phyloP scores from a whole-genome alignment of 2,329 filamentous ascomycete genomes.

The Anisogramma anomala region DNA sequence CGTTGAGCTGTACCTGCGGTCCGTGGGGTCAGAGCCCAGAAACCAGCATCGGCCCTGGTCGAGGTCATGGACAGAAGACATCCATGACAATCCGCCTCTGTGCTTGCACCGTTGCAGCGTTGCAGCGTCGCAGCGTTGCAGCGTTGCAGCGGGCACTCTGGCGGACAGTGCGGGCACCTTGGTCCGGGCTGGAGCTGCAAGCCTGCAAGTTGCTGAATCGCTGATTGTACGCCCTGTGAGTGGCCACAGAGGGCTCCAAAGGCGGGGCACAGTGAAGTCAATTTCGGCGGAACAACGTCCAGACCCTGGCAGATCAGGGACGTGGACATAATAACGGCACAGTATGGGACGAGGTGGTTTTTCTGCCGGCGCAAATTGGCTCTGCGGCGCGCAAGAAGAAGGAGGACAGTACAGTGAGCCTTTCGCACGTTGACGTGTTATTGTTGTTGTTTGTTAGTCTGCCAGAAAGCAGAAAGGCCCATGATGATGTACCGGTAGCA shows the following conservation, averaged over 20 bases:
- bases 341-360: constrained; percentile 1
- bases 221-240: constrained; percentile 1
- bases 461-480: too few relatives aligned
- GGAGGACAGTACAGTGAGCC: too few relatives aligned
- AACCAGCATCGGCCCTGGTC: not conserved
- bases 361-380: not conserved
- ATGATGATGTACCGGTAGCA: too few relatives aligned
- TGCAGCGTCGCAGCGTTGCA: not conserved
- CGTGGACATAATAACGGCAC: not conserved
- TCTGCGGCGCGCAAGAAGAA: not conserved
- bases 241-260: not conserved
- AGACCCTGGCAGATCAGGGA: too few relatives aligned
- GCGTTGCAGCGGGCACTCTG: not conserved
- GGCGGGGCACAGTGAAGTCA: not conserved
- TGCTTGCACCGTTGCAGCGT: not conserved
- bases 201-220: constrained; percentile 1
- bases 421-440: too few relatives aligned
- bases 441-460: too few relatives aligned
- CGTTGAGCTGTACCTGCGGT: constrained; percentile 1
- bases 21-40: not conserved
- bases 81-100: not conserved
- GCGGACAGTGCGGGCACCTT: not conserved
- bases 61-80: too few relatives aligned
- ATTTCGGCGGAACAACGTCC: constrained; percentile 1
- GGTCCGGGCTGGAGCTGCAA: not conserved